phyloP scores from a whole-genome alignment of 2,329 filamentous ascomycete genomes.

The Penicillium sp. region DNA sequence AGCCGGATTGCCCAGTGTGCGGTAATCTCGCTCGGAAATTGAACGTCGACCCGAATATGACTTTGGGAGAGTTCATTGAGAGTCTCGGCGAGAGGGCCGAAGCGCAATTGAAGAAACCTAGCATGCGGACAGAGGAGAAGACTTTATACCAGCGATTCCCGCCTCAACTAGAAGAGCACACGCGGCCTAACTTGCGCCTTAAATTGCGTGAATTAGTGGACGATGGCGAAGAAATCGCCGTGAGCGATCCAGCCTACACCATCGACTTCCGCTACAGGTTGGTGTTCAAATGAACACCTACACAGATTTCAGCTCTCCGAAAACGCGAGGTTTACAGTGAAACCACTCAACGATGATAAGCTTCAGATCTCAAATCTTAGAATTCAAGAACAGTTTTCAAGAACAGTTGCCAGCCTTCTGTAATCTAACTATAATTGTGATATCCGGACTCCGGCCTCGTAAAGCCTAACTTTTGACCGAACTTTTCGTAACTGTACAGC shows the following conservation, averaged over 20 bases:
- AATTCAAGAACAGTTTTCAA: slow-evolving; percentile 27
- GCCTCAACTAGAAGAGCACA: slow-evolving; percentile 78
- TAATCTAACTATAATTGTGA: slow-evolving; percentile 30
- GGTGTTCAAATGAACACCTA: slow-evolving; percentile 42
- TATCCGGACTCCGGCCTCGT: slow-evolving; percentile 37
- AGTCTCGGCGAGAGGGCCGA: slow-evolving; percentile 80
- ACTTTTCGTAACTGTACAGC: slow-evolving; percentile 41
- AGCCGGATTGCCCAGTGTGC: slow-evolving; percentile 92
- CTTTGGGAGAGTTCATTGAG: slow-evolving; percentile 82
- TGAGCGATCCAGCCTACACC: slow-evolving; percentile 87
- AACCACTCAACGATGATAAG: slow-evolving; percentile 11
- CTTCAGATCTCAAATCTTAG: slow-evolving; percentile 13
- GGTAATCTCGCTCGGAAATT: slow-evolving; percentile 79
- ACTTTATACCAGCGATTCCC: slow-evolving; percentile 90
- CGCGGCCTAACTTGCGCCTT: slow-evolving; percentile 76
- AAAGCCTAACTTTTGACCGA: slow-evolving; percentile 35
- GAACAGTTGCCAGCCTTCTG: slow-evolving; percentile 29
- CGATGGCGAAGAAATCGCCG: slow-evolving; percentile 84
- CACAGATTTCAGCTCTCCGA: background rate
- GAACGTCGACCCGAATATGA: slow-evolving; percentile 68
- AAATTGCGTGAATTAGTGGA: slow-evolving; percentile 76
- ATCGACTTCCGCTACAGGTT: slow-evolving; percentile 67
- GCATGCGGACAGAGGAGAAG: slow-evolving; percentile 75
- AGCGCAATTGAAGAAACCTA: slow-evolving; percentile 91
- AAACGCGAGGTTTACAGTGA: background rate